Evolutionary conservation across 2,329 filamentous ascomycete genomes (phyloP).

Genomic region (Canariomyces notabilis): DNA sequence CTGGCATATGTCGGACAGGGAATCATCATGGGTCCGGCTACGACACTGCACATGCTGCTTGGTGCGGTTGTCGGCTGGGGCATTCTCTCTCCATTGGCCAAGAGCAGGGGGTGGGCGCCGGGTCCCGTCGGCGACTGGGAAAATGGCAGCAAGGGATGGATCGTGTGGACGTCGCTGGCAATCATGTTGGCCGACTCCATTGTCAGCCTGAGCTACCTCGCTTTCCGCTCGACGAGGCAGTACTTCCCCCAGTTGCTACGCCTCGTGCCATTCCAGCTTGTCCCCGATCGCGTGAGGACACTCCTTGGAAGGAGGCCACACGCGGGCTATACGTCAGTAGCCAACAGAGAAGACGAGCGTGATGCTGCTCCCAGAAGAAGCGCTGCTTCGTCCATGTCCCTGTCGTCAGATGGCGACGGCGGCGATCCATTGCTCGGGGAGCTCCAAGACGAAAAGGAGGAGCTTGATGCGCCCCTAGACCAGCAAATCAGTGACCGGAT

Average conservation of each 20-base stretch:
- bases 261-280: neutral
- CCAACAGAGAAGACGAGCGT: slow-evolving; percentile 5
- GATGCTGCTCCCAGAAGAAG: neutral
- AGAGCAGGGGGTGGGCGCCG: slow-evolving; percentile 80
- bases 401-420: slow-evolving; percentile 13
- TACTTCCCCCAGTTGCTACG: slow-evolving; percentile 11
- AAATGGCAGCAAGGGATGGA: slow-evolving; percentile 93
- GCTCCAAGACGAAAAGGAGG: slow-evolving; percentile 58
- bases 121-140: slow-evolving; percentile 86
- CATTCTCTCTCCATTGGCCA: slow-evolving; percentile 82
- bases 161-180: slow-evolving; percentile 90
- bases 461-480: slow-evolving; percentile 74
- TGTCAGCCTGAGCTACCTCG: slow-evolving; percentile 77
- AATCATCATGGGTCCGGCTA: slow-evolving; percentile 96
- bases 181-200: slow-evolving; percentile 96
- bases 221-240: slow-evolving; percentile 41
- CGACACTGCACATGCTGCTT: slow-evolving; percentile 90
- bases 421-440: slow-evolving; percentile 60
- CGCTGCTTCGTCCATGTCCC: slow-evolving; percentile 10
- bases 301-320: slow-evolving; percentile 1
- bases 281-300: slow-evolving; percentile 6
- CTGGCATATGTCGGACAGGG: slow-evolving; percentile 97
- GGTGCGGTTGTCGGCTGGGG: slow-evolving; percentile 90
- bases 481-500: slow-evolving; percentile 71
- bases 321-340: slow-evolving; percentile 16